Percentiles rank a stretch among this genome's conserved stretches.
Evolutionary conservation across 768 basidiomycete genomes (phyloP).

Genomic region (Amanita pallidorosea): DNA sequence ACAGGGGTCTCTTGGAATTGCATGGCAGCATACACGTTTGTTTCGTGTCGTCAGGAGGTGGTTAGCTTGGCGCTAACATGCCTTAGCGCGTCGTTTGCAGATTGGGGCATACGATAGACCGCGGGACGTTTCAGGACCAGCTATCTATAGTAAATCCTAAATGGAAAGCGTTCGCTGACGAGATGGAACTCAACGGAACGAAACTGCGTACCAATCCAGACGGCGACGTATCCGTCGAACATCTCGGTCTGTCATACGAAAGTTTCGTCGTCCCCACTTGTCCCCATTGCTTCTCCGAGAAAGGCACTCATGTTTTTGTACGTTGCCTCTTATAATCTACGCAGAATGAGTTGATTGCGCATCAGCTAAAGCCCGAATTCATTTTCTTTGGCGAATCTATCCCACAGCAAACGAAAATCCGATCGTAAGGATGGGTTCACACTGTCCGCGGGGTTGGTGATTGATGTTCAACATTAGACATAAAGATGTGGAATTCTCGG

Average conservation of each 20-base stretch:
- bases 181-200: constrained; percentile 44
- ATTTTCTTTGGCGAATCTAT: constrained; percentile 92
- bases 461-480: constrained; percentile 28
- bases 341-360: neutral
- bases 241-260: constrained; percentile 57
- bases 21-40: constrained; percentile 80
- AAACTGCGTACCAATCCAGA: constrained; percentile 83
- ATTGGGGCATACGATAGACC: constrained; percentile 55
- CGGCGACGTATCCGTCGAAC: constrained; percentile 80
- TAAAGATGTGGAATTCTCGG: constrained; percentile 42
- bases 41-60: neutral
- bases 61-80: neutral
- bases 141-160: constrained; percentile 65
- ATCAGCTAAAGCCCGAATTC: constrained; percentile 69
- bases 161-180: constrained; percentile 64
- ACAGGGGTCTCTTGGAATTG: constrained; percentile 57
- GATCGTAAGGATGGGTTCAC: constrained; percentile 44
- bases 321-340: constrained; percentile 7
- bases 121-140: constrained; percentile 64
- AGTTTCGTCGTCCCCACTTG: constrained; percentile 79
- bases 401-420: constrained; percentile 45
- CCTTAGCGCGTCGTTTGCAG: constrained; percentile 67
- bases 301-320: constrained; percentile 52
- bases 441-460: neutral
- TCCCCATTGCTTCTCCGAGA: constrained; percentile 48